Conservation (phyloP, 768 basidiomycete species). For the Calocybe gangraenosa region DNA sequence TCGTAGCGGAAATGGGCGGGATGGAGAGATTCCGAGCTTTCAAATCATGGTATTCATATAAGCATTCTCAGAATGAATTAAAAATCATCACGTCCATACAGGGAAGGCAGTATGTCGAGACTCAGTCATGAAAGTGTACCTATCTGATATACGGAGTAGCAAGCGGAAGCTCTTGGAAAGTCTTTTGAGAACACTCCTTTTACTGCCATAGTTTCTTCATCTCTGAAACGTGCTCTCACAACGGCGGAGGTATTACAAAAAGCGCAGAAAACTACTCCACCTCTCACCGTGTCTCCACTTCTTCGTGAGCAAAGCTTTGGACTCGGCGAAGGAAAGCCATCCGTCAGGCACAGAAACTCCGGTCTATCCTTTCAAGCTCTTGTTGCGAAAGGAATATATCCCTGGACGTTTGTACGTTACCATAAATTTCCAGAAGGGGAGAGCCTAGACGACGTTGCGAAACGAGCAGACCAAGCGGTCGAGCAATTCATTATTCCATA, state of each 20-base stretch:
- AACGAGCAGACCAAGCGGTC: slow-evolving; percentile 49
- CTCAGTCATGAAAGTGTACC: background rate
- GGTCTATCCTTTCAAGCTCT: slow-evolving; percentile 40
- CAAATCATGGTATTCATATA: slow-evolving; percentile 59
- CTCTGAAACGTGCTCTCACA: slow-evolving; percentile 57
- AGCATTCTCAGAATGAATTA: background rate
- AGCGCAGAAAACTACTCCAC: slow-evolving; percentile 41
- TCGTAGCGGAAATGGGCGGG: slow-evolving; percentile 61
- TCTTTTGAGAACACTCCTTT: slow-evolving; percentile 46
- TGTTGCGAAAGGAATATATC: slow-evolving; percentile 49
- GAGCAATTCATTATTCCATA: slow-evolving; percentile 53
- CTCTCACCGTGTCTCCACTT: slow-evolving; percentile 42
- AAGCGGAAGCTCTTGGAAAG: slow-evolving; percentile 60
- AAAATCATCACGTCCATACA: slow-evolving; percentile 18
- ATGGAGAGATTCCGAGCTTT: slow-evolving; percentile 68
- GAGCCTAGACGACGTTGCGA: slow-evolving; percentile 56
- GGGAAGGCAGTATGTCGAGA: slow-evolving; percentile 47
- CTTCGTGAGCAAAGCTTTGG: slow-evolving; percentile 73
- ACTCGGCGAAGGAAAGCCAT: slow-evolving; percentile 60
- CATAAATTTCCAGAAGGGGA: slow-evolving; percentile 71
- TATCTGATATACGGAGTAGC: slow-evolving; percentile 27
- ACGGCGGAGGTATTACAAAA: slow-evolving; percentile 57
- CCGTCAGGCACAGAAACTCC: slow-evolving; percentile 28
- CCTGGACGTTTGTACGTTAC: slow-evolving; percentile 37
- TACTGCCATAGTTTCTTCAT: slow-evolving; percentile 59